Percentiles rank a stretch among this genome's conserved stretches.
Conservation (phyloP, 768 basidiomycete genomes). For the Chalciporus piperatus region DNA sequence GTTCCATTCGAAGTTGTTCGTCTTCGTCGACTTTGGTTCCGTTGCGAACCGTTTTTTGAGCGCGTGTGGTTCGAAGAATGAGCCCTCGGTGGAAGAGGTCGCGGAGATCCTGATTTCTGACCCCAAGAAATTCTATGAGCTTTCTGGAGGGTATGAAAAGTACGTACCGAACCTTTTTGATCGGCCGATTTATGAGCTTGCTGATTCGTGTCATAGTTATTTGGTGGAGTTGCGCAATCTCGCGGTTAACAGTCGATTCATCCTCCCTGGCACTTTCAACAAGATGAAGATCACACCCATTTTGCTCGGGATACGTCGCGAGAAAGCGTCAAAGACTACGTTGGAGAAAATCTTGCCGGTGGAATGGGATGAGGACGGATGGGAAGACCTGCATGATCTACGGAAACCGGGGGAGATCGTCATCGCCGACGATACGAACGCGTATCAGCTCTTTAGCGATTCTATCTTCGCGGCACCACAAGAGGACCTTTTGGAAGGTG, state of each 20-base stretch:
- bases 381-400: conserved; percentile 72
- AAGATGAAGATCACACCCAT: conserved; percentile 72
- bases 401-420: conserved; percentile 67
- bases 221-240: conserved; percentile 80
- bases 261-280: conserved; percentile 44
- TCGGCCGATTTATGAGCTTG: background rate
- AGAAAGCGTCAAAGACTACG: conserved; percentile 29
- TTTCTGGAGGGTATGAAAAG: conserved; percentile 69
- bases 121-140: conserved; percentile 66
- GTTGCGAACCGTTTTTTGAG: conserved; percentile 80
- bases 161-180: conserved; percentile 33
- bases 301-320: conserved; percentile 71
- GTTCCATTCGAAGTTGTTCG: conserved; percentile 79
- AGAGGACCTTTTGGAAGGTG: conserved; percentile 88
- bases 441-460: conserved; percentile 75
- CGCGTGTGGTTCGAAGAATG: conserved; percentile 83
- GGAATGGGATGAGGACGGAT: conserved; percentile 64
- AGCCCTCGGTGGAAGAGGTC: conserved; percentile 84
- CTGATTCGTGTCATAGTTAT: conserved; percentile 49
- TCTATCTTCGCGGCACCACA: conserved; percentile 78
- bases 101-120: conserved; percentile 65
- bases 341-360: conserved; percentile 16
- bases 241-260: conserved; percentile 65
- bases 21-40: conserved; percentile 85
- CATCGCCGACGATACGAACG: conserved; percentile 83